Evolutionary conservation across 202 grass and related monocot genomes (phyloP), one percentile per base, ranked within the genome.

Genomic region (Digitaria exilis): DNA sequence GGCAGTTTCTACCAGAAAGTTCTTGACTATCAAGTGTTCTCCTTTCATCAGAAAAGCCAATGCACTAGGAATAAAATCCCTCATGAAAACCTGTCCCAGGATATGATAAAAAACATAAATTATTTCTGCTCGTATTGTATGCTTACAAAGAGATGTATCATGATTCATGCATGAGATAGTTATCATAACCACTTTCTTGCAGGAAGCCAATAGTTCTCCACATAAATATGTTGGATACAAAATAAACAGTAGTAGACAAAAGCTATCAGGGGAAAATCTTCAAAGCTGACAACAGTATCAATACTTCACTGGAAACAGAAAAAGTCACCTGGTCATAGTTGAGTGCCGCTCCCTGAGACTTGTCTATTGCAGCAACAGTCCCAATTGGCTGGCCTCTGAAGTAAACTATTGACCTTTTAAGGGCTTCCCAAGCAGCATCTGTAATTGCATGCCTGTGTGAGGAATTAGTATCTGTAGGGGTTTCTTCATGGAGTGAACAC

Each of bases 31-130:
- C 44, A 61, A 66, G 22, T 87, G 72, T 61, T 97, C 87, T 35
- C 89, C 81, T 32, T 91, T 91, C 70, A 97, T 85, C 59, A 97
- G 77, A 87, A 89, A 97, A 64, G 91, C 91, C 65, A 97, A 69
- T 22, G 91, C 94, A 82, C 91, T 93, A 64, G 94, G 94, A 84
- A 97, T 80, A 58, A 97, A 97, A 87, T 97, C 94, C 50, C 94
- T 90, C 80, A 97, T 88, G 84, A 97, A 97, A 80, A 97, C 94
- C 94, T 97, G 83, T 67, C 24, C 14, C 84, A 89, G 31, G 8
- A 24, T 73, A 84, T 54, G 21, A 9, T 19, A 73, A 71, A 52
- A 19, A 81, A 42, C 1, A 65, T 39, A 72, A 66, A 43, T 82
- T 30, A 78, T 22, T 82, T 18, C 28, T 55, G 22, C 65, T 72